Evolutionary conservation across 768 basidiomycete genomes (phyloP), one percentile per base, ranked within the genome.

Genomic region (Tricholoma bakamatsutake): DNA sequence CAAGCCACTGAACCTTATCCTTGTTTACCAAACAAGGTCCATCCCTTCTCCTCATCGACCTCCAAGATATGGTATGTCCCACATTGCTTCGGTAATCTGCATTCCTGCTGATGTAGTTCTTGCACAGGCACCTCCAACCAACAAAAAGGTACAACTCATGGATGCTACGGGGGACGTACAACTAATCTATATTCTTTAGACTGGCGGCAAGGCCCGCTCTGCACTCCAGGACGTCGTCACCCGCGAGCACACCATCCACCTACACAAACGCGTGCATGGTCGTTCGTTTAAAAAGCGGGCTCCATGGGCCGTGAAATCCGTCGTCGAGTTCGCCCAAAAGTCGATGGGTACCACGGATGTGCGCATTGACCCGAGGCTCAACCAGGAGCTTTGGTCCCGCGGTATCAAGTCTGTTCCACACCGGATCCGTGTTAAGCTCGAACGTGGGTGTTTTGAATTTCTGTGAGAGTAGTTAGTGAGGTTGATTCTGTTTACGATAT

Each of bases 191-290:
- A 45, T 24, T 54, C 54, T 11, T 27, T 59, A 85, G 81, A 80
- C 87, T 67, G 78, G 80, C 71, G 85, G 85, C 75, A 96, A 97
- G 83, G 84, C 84, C 67, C 93, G 96, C 75, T 95, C 93, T 57
- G 96, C 96, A 54, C 91, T 98, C 71, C 84, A 91, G 76, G 96
- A 98, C 73, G 96, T 98, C 76, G 96, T 98, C 62, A 90, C 95
- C 62, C 88, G 95, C 68, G 96, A 99, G 73, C 97, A 98, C 87
- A 98, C 96, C 68, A 89, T 98, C 80, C 93, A 97, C 76, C 78
- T 98, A 39, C 93, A 97, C 87, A 97, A 96, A 75, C 87, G 76
- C 63, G 92, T 94, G 42, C 91, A 93, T 74, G 91, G 88, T 64
- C 83, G 88, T 58, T 88, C 90, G 42, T 98, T 97, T 83, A 98